A percentile compares a stretch with the other conserved stretches of the same genome.
These are phyloP conservation scores for Nectriaceae sp. DNA, from an alignment of 2,329 filamentous ascomycete genomes.

Conservation along the genomic window DNA sequence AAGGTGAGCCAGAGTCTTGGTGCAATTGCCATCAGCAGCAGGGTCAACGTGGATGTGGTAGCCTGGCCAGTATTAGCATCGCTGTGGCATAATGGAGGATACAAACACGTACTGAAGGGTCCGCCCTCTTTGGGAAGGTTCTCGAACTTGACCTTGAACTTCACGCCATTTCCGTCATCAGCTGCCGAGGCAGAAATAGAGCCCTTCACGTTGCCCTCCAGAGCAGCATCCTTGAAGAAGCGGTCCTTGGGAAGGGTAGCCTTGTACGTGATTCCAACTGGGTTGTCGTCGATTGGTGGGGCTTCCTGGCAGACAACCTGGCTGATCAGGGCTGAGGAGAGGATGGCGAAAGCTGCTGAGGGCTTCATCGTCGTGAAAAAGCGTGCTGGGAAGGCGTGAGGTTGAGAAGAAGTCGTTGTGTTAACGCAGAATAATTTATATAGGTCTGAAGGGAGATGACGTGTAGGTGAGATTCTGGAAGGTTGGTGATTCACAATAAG, in stretches of 20 bases:
- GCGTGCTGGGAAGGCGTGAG: too few species aligned
- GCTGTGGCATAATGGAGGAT: background rate
- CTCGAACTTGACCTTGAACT: constrained; percentile 55
- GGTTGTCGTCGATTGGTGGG: constrained; percentile 55
- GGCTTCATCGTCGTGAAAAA: constrained; percentile 28
- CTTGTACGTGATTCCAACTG: constrained; percentile 52
- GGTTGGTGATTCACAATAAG: background rate
- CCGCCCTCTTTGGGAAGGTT: constrained; percentile 60
- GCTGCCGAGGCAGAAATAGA: constrained; percentile 48
- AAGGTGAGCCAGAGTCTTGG: constrained; percentile 64
- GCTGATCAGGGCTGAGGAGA: constrained; percentile 31
- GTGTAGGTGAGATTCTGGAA: background rate
- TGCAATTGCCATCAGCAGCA: constrained; percentile 71
- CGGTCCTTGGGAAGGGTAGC: constrained; percentile 56
- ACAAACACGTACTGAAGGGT: constrained; percentile 53
- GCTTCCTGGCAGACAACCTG: constrained; percentile 45
- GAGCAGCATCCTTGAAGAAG: constrained; percentile 50
- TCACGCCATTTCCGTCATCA: constrained; percentile 55
- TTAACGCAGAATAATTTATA: background rate
- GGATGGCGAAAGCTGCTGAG: constrained; percentile 23
- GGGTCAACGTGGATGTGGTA: constrained; percentile 73
- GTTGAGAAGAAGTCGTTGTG: too few species aligned
- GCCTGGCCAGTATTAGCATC: constrained; percentile 41
- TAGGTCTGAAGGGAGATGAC: background rate
- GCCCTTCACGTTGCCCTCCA: constrained; percentile 57